Evolutionary conservation across 805 yeast genomes (phyloP), one percentile per base, ranked within the genome.

Genomic region (Starmerella etchellsii): DNA sequence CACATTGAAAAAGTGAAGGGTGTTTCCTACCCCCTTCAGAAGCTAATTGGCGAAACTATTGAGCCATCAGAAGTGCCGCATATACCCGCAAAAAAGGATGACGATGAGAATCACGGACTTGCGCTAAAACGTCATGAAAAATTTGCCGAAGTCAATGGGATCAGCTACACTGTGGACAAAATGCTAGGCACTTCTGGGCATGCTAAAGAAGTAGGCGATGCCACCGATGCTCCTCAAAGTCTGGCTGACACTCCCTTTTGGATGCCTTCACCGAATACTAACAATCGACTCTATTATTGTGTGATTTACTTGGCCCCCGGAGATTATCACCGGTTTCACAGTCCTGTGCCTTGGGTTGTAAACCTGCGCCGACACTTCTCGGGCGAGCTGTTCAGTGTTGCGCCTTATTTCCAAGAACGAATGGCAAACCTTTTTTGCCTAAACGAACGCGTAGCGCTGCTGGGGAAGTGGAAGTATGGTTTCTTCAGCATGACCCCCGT

Each of bases 401-500:
- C 97, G 0, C 99, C 99, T 8, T 88, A 80, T 58, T 87, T 91
- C 67, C 98, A 91, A 63, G 74, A 73, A 49, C 76, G 93, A 20
- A 71, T 91, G 43, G 78, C 79, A 40, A 88, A 91, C 30, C 70
- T 91, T 49, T 91, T 91, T 58, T 82, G 88, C 3, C 65, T 91
- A 51, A 91, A 91, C 58, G 99, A 91, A 63, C 72, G 99, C 53
- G 98, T 91, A 3, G 94, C 98, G 0, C 64, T 91, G 37, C 69
- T 91, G 42, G 99, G 99, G 1, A 77, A 83, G 54, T 91, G 98
- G 98, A 82, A 81, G 57, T 72, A 91, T 58, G 99, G 99, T 0
- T 91, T 91, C 54, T 91, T 91, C 65, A 79, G 93, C 49, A 91
- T 91, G 99, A 88, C 95, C 1, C 96, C 99, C 0, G 98, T 91